Percentiles rank a stretch among this genome's conserved stretches.
Conservation (phyloP, 129 eudicot species). For the Sambucus nigra region DNA sequence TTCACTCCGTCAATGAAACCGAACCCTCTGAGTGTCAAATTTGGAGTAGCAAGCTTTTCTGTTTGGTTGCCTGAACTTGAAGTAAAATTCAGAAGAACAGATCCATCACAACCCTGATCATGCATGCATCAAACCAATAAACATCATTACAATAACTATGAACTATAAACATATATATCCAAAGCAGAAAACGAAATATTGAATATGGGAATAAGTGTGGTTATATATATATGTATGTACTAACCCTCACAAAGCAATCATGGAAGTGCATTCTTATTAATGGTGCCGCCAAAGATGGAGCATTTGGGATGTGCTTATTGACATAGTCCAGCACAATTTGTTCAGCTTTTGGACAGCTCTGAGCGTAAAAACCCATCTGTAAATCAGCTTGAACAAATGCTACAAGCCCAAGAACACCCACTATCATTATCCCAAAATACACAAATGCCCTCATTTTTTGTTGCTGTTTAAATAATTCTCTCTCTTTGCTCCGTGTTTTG, state of each 20-base stretch:
- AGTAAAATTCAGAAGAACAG: slow-evolving; percentile 59
- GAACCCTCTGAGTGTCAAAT: slow-evolving; percentile 55
- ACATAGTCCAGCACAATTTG: slow-evolving; percentile 54
- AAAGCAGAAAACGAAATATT: not conserved
- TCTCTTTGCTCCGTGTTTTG: not conserved
- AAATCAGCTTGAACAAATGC: slow-evolving; percentile 31
- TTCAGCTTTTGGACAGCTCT: slow-evolving; percentile 68
- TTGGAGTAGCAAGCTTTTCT: slow-evolving; percentile 61
- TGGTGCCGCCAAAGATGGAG: slow-evolving; percentile 66
- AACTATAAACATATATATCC: not conserved
- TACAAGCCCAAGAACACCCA: slow-evolving; percentile 24
- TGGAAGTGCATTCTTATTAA: slow-evolving; percentile 69
- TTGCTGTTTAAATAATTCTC: not conserved
- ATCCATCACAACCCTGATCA: slow-evolving; percentile 81
- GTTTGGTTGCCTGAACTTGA: slow-evolving; percentile 61
- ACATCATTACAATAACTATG: no score
- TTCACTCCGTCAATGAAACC: slow-evolving; percentile 69
- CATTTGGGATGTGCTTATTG: slow-evolving; percentile 56
- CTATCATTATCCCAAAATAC: slow-evolving; percentile 6
- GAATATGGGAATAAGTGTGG: not conserved
- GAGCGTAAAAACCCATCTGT: slow-evolving; percentile 30
- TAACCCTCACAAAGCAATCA: slow-evolving; percentile 81
- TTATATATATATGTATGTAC: not conserved
- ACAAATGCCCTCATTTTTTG: slow-evolving; percentile 9
- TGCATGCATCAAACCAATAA: not conserved